Conservation (phyloP, 1,284 basidiomycete species). For the Phellinidium pouzarii region DNA sequence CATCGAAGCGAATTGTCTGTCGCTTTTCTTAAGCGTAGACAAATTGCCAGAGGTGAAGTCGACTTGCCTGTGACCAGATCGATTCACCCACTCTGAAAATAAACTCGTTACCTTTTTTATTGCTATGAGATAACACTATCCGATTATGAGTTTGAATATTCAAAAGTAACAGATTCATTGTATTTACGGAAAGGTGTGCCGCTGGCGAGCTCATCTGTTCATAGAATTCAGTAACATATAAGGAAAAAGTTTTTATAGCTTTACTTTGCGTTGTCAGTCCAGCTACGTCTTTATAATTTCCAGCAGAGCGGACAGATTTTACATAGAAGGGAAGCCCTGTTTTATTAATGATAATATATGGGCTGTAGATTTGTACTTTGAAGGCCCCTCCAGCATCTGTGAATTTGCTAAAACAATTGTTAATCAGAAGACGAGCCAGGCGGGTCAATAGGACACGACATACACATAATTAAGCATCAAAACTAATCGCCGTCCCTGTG, state of each 20-base stretch:
- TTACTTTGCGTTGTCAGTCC: constrained; percentile 63
- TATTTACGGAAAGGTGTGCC: constrained; percentile 73
- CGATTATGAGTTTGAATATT: constrained; percentile 26
- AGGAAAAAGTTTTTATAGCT: constrained; percentile 16
- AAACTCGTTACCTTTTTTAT: constrained; percentile 80
- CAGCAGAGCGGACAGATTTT: constrained; percentile 61
- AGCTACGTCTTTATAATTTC: constrained; percentile 76
- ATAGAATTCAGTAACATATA: constrained; percentile 16
- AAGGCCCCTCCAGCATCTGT: constrained; percentile 96
- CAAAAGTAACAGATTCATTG: background rate
- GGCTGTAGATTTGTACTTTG: constrained; percentile 94
- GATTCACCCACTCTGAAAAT: constrained; percentile 84
- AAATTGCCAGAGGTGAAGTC: background rate
- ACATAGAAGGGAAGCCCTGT: constrained; percentile 82
- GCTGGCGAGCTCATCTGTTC: constrained; percentile 48
- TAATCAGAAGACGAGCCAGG: constrained; percentile 7
- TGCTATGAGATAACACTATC: constrained; percentile 83
- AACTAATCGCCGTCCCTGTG: constrained; percentile 72
- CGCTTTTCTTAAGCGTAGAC: background rate
- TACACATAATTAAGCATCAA: constrained; percentile 87
- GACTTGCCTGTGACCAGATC: constrained; percentile 77
- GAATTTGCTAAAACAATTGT: constrained; percentile 50
- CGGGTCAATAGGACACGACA: constrained; percentile 23
- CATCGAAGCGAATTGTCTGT: constrained; percentile 83
- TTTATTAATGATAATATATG: constrained; percentile 93